Evolutionary conservation across 2,329 filamentous ascomycete species (phyloP).

Genomic region (Chalara sp.): DNA sequence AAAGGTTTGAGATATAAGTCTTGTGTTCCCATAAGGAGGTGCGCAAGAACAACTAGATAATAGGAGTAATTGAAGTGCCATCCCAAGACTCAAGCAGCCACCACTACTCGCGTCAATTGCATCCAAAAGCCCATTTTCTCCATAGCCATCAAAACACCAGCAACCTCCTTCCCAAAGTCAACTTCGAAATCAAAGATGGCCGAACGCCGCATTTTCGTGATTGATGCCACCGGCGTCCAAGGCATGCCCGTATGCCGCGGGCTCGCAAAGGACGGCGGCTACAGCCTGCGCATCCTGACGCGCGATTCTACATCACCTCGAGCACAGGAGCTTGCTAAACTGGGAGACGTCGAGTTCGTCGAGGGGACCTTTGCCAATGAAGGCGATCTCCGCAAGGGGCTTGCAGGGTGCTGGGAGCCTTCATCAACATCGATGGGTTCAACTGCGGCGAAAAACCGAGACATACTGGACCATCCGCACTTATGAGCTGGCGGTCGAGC

Average conservation of each 20-base stretch:
- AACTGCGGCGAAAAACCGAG: constrained; percentile 21
- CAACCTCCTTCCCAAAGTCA: too few species aligned
- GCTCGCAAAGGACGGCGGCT: neutral
- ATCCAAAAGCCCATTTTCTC: too few species aligned
- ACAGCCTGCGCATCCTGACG: constrained; percentile 7
- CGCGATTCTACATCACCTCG: constrained; percentile 4
- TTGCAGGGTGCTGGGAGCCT: constrained; percentile 15
- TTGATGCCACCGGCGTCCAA: neutral
- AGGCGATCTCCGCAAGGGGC: constrained; percentile 6
- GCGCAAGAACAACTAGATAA: too few species aligned
- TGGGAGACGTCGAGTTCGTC: constrained; percentile 14
- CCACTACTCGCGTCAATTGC: too few species aligned
- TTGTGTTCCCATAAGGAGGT: too few species aligned
- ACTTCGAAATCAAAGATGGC: too few species aligned
- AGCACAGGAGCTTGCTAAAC: constrained; percentile 12
- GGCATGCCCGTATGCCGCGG: neutral
- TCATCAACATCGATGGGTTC: constrained; percentile 21
- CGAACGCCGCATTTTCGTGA: too few species aligned
- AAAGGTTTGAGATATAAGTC: too few species aligned
- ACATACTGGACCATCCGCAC: constrained; percentile 18
- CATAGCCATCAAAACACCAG: too few species aligned
- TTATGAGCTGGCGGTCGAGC: constrained; percentile 16
- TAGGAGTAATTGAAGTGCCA: too few species aligned
- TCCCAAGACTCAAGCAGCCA: too few species aligned
- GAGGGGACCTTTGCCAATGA: constrained; percentile 10